These are phyloP conservation scores for Alternaria triticimaculans DNA, from an alignment of 2,329 filamentous ascomycete genomes.

Conservation along the genomic window DNA sequence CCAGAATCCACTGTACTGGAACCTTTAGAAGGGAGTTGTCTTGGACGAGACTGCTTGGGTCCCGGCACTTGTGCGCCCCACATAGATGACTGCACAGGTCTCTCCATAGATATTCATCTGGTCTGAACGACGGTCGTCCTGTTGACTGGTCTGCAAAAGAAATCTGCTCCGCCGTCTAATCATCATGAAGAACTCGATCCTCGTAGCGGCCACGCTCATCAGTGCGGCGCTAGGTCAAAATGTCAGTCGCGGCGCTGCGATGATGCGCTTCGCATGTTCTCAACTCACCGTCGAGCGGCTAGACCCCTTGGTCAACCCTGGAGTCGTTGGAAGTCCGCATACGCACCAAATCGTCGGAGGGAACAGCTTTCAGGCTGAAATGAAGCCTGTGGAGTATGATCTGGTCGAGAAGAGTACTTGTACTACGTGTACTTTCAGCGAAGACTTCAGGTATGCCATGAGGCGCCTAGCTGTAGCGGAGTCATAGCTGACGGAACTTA, in stretches of 20 bases:
- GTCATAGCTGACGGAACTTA: background rate
- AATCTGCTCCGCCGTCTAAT: background rate
- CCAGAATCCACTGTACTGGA: background rate
- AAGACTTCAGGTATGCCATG: constrained; percentile 20
- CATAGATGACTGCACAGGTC: background rate
- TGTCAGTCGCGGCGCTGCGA: constrained; percentile 6
- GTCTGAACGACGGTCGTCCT: background rate
- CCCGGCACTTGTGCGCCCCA: background rate
- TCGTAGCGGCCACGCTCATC: background rate
- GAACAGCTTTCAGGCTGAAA: constrained; percentile 35
- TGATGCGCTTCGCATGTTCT: constrained; percentile 37
- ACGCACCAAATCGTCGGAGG: constrained; percentile 41
- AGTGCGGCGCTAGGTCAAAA: constrained; percentile 6
- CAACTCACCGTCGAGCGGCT: constrained; percentile 39
- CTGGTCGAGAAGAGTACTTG: constrained; percentile 29
- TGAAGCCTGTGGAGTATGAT: constrained; percentile 36
- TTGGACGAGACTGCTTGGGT: background rate
- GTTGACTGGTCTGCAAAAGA: background rate
- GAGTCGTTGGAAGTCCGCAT: constrained; percentile 34
- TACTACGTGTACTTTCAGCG: constrained; percentile 38
- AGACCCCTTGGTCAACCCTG: constrained; percentile 39
- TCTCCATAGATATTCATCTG: background rate
- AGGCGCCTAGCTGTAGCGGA: too few relatives aligned
- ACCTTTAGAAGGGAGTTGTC: background rate
- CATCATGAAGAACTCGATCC: constrained; percentile 1